phyloP scores from a whole-genome alignment of 768 basidiomycete genomes.

The Agaricus blazei region DNA sequence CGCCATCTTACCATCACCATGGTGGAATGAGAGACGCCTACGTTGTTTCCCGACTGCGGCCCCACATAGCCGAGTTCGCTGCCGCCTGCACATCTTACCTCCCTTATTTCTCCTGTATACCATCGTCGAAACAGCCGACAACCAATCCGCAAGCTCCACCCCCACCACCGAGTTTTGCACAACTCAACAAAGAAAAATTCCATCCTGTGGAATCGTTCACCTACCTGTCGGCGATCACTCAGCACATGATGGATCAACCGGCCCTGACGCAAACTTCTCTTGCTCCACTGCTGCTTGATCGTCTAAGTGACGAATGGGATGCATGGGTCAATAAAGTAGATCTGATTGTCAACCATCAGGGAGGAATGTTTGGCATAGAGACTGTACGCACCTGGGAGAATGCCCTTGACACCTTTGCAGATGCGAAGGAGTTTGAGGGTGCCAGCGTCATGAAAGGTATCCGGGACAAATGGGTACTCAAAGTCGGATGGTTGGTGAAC shows the following conservation, averaged over 20 bases:
- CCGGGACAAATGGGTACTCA: slow-evolving; percentile 62
- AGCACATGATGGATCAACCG: slow-evolving; percentile 65
- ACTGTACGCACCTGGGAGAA: slow-evolving; percentile 66
- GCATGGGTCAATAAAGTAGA: slow-evolving; percentile 74
- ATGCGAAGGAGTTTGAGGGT: slow-evolving; percentile 36
- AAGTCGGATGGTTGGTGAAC: slow-evolving; percentile 78
- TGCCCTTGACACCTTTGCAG: slow-evolving; percentile 61
- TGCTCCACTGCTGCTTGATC: slow-evolving; percentile 52
- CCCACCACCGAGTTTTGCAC: slow-evolving; percentile 30
- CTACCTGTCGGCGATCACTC: slow-evolving; percentile 64
- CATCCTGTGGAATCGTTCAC: slow-evolving; percentile 73
- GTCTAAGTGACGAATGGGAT: slow-evolving; percentile 70
- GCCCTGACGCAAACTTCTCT: slow-evolving; percentile 58
- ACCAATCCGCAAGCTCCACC: slow-evolving; percentile 20
- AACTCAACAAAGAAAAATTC: slow-evolving; percentile 54
- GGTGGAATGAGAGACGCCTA: slow-evolving; percentile 79
- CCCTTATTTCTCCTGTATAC: slow-evolving; percentile 73
- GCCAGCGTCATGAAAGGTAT: slow-evolving; percentile 32
- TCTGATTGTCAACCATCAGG: slow-evolving; percentile 61
- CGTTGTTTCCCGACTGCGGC: slow-evolving; percentile 66
- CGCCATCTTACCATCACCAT: slow-evolving; percentile 19
- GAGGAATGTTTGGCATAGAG: slow-evolving; percentile 77
- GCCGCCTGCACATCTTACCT: slow-evolving; percentile 77
- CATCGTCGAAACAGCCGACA: slow-evolving; percentile 21
- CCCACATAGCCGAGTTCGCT: slow-evolving; percentile 72